Evolutionary conservation across 441 rosid species (phyloP), one percentile per base, ranked within the genome.

Genomic region (Brassica hybrid): DNA sequence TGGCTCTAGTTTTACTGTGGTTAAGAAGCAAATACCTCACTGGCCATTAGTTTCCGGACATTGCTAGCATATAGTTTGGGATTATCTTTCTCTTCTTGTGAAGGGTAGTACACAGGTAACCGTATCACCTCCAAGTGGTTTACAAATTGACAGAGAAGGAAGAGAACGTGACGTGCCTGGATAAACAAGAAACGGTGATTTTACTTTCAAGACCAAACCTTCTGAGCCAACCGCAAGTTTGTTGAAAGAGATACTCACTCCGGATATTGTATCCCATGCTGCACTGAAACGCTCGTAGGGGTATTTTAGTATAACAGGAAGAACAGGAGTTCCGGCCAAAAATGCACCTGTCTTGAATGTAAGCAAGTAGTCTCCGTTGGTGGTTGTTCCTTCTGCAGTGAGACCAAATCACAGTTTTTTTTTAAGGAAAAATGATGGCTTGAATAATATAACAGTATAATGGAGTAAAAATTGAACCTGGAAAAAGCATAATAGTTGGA

Each of bases 291-390:
- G 88, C 79, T 85, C 84, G 70, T 89, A 90, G 0, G 97, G 98
- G 80, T 94, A 96, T 79, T 88, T 87, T 65, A 94, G 79, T 71
- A 94, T 89, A 48, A 96, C 93, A n/a, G 99, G 99, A 85, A 85
- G 88, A 64, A 96, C 92, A 41, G 98, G 98, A 73, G 84, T 90
- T 79, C 88, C 85, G 0, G 99, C 92, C 82, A 94, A 84, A 88
- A 96, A 96, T 54, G 94, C 98, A 83, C 99, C 99, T 1, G 99
- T 91, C 87, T 94, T 96, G 86, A 94, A 96, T 32, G 98, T 93
- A 76, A 96, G 97, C 25, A 96, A 92, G 80, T 81, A 96, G 74
- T 90, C 90, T 74, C 98, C 99, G 74, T 96, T 96, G 77, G 99
- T 92, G 45, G 98, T 96, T 73, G 99, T 96, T 83, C 99, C 99